Percentiles rank a stretch among this genome's conserved stretches.
phyloP scores from a whole-genome alignment of 768 basidiomycete species.

The Chalciporus sphaerocephalus region DNA sequence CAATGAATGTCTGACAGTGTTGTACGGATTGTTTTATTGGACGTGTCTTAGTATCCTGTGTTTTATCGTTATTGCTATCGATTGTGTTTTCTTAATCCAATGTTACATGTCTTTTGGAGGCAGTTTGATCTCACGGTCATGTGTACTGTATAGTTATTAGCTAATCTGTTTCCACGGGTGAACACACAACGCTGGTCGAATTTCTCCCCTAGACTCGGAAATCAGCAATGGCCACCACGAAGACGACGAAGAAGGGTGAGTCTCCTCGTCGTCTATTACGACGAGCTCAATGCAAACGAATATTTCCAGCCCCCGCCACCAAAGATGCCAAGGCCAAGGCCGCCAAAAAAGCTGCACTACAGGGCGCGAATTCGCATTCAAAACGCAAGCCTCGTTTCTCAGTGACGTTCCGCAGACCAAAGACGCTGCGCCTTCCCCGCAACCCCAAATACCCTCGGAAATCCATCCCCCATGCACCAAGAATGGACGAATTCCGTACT shows the following conservation, averaged over 20 bases:
- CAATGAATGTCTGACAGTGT: conserved; percentile 30
- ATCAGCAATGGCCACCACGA: conserved; percentile 61
- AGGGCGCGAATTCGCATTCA: conserved; percentile 73
- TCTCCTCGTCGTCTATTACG: conserved; percentile 36
- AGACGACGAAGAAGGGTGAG: conserved; percentile 68
- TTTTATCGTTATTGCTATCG: conserved; percentile 20
- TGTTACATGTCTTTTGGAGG: background rate
- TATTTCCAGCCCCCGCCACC: conserved; percentile 25
- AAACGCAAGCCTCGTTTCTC: conserved; percentile 78
- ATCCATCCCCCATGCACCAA: conserved; percentile 82
- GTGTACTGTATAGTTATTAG: background rate
- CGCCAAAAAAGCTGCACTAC: conserved; percentile 94
- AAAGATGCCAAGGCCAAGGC: conserved; percentile 76
- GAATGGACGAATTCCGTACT: conserved; percentile 96
- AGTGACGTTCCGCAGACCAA: conserved; percentile 94
- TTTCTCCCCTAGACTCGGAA: conserved; percentile 8
- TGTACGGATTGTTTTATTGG: background rate
- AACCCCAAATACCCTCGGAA: conserved; percentile 94
- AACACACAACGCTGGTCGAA: conserved; percentile 4
- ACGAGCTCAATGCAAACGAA: background rate
- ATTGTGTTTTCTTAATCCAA: background rate
- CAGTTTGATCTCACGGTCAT: background rate
- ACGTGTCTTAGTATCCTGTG: background rate
- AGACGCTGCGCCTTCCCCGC: conserved; percentile 82
- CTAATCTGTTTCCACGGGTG: background rate